These are phyloP conservation scores for Magnaporthales sp. DNA, from an alignment of 2,329 filamentous ascomycete genomes.

Conservation along the genomic window DNA sequence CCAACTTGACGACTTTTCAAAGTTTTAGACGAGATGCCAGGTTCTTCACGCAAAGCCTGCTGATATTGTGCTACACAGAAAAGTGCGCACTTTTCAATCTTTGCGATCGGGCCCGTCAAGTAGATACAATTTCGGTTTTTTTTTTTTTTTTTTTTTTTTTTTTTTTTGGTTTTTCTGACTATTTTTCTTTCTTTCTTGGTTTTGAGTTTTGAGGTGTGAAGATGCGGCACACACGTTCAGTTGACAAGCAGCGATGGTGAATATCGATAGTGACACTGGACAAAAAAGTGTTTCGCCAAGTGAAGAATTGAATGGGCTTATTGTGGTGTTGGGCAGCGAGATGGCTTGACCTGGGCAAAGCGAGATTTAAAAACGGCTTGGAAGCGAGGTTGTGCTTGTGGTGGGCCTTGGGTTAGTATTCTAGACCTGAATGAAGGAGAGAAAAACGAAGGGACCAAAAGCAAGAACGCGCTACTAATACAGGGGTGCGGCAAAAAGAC, in stretches of 20 bases:
- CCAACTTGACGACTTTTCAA: slow-evolving; percentile 25
- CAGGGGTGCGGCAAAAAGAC: background rate
- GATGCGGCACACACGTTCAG: background rate
- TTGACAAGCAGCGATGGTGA: background rate
- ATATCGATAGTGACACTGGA: background rate
- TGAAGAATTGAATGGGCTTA: background rate
- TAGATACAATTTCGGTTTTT: too few relatives aligned
- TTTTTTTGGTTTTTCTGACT: background rate
- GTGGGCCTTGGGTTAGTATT: background rate
- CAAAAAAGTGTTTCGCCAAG: background rate
- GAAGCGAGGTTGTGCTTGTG: background rate
- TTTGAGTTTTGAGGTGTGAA: background rate
- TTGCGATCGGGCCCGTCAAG: background rate
- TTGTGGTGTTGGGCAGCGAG: background rate
- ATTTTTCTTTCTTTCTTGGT: background rate
- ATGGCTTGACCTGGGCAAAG: background rate
- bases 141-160: background rate
- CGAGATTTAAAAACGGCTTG: background rate
- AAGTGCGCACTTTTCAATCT: background rate
- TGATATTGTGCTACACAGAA: background rate
- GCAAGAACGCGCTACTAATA: background rate
- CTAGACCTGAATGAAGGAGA: background rate
- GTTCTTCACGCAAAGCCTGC: background rate
- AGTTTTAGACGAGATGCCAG: background rate
- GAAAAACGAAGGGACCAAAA: background rate